A percentile compares a stretch with the other conserved stretches of the same genome.
Evolutionary conservation across 2,329 filamentous ascomycete species (phyloP).

Genomic region (Cercospora zeina): DNA sequence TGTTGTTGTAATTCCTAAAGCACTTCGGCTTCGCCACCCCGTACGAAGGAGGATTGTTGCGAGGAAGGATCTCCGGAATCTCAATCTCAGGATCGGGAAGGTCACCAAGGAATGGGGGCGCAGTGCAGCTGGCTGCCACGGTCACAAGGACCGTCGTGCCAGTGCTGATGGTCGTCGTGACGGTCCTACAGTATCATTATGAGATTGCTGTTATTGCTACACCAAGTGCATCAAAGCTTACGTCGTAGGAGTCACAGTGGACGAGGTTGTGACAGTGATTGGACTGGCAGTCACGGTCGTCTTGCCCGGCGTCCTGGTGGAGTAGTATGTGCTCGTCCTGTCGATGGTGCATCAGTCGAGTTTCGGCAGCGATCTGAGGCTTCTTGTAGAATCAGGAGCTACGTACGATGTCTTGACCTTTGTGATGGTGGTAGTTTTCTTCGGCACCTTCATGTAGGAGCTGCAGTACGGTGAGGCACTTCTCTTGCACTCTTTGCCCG

Average conservation of each 20-base stretch:
- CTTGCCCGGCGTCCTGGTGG: neutral
- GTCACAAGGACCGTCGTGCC: neutral
- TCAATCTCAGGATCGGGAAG: no score
- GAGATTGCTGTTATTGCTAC: neutral
- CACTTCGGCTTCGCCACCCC: conserved; percentile 2
- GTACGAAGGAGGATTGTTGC: conserved; percentile 8
- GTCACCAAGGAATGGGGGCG: neutral
- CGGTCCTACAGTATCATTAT: neutral
- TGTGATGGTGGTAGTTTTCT: conserved; percentile 2
- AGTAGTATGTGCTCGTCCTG: neutral
- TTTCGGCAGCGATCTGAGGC: neutral
- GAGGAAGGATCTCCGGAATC: neutral
- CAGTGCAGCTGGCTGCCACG: neutral
- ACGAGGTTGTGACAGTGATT: neutral
- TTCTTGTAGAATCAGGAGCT: no score
- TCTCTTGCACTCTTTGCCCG: conserved; percentile 12
- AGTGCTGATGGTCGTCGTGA: neutral
- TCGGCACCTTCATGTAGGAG: conserved; percentile 13
- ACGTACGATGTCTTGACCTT: neutral
- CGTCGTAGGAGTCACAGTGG: neutral
- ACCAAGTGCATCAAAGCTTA: neutral
- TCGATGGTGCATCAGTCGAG: neutral
- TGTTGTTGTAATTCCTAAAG: neutral
- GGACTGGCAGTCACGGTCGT: neutral
- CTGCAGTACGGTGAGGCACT: conserved; percentile 12